A percentile compares a stretch with the other conserved stretches of the same genome.
These are phyloP conservation scores for Pichia cephalocereana DNA, from an alignment of 805 yeast genomes.

Conservation along the genomic window DNA sequence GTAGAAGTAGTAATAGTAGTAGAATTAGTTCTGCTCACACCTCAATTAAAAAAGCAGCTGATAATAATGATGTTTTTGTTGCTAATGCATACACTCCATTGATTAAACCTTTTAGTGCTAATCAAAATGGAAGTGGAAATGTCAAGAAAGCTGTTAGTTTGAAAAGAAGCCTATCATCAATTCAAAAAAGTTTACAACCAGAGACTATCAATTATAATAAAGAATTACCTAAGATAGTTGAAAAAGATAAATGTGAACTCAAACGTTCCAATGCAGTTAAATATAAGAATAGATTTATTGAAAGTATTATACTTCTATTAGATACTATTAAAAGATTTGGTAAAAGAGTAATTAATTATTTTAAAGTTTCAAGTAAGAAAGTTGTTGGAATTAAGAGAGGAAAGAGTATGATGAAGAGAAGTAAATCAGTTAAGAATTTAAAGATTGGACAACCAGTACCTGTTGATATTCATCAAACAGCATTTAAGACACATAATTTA, in stretches of 20 bases:
- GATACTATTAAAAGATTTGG: conserved; percentile 8
- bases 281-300: conserved; percentile 24
- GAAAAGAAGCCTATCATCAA: not conserved
- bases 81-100: not conserved
- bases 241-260: conserved; percentile 9
- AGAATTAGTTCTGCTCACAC: not conserved
- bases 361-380: conserved; percentile 10
- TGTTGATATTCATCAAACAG: conserved; percentile 6
- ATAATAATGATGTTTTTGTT: not conserved
- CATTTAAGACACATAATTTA: conserved; percentile 4
- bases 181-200: not conserved
- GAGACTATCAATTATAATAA: too few species aligned
- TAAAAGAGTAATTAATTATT: conserved; percentile 15
- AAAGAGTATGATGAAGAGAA: not conserved
- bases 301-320: conserved; percentile 10
- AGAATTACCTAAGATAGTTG: not conserved
- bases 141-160: not conserved
- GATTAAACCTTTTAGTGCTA: not conserved
- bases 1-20: not conserved
- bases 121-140: not conserved
- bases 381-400: conserved; percentile 3
- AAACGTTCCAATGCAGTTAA: conserved; percentile 25
- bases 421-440: not conserved
- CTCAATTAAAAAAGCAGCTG: too few species aligned
- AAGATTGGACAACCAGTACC: conserved; percentile 3